Evolutionary conservation across 148 eudicot genomes (phyloP).

Genomic region (Nyssa sinensis): DNA sequence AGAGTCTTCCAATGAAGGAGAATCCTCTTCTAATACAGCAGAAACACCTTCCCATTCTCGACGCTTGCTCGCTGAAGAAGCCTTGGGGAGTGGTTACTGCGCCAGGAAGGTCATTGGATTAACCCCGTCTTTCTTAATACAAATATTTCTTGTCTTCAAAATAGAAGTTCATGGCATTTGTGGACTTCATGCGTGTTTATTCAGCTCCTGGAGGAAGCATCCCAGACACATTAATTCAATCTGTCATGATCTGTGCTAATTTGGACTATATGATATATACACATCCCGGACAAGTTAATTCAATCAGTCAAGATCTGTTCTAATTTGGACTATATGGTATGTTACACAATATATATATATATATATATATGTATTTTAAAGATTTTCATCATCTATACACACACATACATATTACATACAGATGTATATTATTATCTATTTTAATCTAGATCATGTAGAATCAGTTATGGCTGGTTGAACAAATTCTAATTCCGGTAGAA

Average conservation of each 20-base stretch:
- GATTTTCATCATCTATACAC: not conserved
- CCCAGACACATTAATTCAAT: too few relatives aligned
- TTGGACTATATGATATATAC: too few relatives aligned
- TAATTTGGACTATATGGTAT: not conserved
- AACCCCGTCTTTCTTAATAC: not conserved
- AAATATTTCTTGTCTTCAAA: too few relatives aligned
- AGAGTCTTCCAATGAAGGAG: constrained; percentile 10
- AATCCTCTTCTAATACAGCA: constrained; percentile 12
- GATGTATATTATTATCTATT: not conserved
- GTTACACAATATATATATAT: too few relatives aligned
- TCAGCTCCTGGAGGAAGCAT: too few relatives aligned
- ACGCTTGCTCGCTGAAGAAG: constrained; percentile 31
- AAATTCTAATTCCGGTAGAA: too few relatives aligned
- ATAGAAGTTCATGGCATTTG: too few relatives aligned
- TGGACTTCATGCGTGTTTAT: too few relatives aligned
- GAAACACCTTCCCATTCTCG: constrained; percentile 18
- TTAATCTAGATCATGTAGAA: not conserved
- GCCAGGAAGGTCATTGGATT: constrained; percentile 32
- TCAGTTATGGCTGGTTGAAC: not conserved
- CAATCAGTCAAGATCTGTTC: not conserved
- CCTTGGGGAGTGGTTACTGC: constrained; percentile 29
- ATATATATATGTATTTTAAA: too few relatives aligned
- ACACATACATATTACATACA: too few relatives aligned
- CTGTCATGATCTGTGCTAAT: too few relatives aligned
- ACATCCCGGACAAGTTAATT: too few relatives aligned